These are phyloP conservation scores for Leishmania amazonensis DNA, from an alignment of 208 protist genomes.

Conservation along the genomic window DNA sequence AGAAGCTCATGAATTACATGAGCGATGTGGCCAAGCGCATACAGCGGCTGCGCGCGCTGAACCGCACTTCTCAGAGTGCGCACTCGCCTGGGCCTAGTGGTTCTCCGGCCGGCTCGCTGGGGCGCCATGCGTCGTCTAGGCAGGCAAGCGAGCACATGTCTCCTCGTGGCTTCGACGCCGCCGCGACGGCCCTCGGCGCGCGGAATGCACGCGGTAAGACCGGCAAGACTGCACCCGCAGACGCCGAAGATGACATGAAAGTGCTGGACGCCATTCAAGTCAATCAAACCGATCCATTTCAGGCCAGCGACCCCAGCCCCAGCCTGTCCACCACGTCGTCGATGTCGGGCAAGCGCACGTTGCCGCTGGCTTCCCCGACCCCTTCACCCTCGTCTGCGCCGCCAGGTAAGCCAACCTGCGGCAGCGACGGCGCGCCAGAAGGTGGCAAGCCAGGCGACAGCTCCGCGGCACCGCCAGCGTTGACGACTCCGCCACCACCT, in stretches of 20 bases:
- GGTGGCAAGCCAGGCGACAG: constrained; percentile 1
- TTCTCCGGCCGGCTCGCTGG: constrained; percentile 8
- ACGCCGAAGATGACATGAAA: constrained; percentile 14
- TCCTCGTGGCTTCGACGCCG: not conserved
- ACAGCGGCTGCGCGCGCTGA: constrained; percentile 44
- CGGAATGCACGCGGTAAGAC: not conserved
- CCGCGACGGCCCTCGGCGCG: not conserved
- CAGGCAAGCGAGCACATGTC: constrained; percentile 5
- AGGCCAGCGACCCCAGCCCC: not conserved
- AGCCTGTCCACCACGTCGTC: not conserved
- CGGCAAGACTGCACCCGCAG: not conserved
- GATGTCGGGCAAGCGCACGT: not conserved
- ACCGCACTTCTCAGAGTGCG: constrained; percentile 3
- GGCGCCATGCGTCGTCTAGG: constrained; percentile 5
- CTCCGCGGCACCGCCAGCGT: not conserved
- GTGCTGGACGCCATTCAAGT: constrained; percentile 24
- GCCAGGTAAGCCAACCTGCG: not conserved
- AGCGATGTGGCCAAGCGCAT: constrained; percentile 64
- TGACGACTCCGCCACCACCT: not conserved
- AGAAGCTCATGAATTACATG: constrained; percentile 59
- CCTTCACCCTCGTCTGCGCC: not conserved
- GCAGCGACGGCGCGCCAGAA: not conserved
- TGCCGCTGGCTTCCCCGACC: not conserved
- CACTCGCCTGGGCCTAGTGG: not conserved
- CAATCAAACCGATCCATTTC: constrained; percentile 6